phyloP scores from a whole-genome alignment of 108 stramenopile genomes.

The Aureococcus anophagefferens region DNA sequence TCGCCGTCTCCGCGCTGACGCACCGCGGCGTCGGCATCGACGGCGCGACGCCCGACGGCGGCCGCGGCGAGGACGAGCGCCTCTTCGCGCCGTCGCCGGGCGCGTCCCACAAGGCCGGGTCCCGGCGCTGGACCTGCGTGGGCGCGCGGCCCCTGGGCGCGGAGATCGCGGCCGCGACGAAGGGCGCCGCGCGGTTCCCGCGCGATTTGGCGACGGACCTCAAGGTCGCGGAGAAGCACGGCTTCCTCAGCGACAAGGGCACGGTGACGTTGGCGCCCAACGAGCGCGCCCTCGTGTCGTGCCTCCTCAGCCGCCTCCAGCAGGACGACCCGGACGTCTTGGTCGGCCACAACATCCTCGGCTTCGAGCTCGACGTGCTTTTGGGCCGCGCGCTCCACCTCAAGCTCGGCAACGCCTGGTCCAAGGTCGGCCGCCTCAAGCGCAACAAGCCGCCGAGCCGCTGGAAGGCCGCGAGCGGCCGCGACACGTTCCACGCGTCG shows the following conservation, averaged over 20 bases:
- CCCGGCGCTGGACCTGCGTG: conserved; percentile 1
- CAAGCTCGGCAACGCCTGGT: conserved; percentile 73
- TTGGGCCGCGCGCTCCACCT: conserved; percentile 72
- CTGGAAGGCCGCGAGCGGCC: conserved; percentile 39
- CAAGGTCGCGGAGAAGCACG: neutral
- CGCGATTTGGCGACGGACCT: conserved; percentile 62
- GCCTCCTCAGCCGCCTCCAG: conserved; percentile 65
- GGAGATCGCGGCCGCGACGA: neutral
- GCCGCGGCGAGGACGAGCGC: conserved; percentile 12
- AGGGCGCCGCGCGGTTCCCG: conserved; percentile 28
- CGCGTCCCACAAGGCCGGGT: conserved; percentile 9
- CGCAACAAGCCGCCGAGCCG: conserved; percentile 54
- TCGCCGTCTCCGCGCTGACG: conserved; percentile 77
- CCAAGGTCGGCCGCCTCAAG: conserved; percentile 83
- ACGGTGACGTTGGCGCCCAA: conserved; percentile 41
- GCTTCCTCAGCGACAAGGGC: neutral
- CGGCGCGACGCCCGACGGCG: conserved; percentile 42
- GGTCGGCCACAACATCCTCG: conserved; percentile 92
- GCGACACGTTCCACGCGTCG: conserved; percentile 65
- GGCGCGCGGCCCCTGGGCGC: conserved; percentile 3
- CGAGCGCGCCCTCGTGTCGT: conserved; percentile 80
- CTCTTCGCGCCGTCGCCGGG: conserved; percentile 9
- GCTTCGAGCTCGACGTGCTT: conserved; percentile 91
- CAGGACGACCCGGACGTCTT: conserved; percentile 92
- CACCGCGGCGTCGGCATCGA: conserved; percentile 74